Conservation (phyloP, 352 stramenopile genomes). For the Globisporangium rhizosaccharum region DNA sequence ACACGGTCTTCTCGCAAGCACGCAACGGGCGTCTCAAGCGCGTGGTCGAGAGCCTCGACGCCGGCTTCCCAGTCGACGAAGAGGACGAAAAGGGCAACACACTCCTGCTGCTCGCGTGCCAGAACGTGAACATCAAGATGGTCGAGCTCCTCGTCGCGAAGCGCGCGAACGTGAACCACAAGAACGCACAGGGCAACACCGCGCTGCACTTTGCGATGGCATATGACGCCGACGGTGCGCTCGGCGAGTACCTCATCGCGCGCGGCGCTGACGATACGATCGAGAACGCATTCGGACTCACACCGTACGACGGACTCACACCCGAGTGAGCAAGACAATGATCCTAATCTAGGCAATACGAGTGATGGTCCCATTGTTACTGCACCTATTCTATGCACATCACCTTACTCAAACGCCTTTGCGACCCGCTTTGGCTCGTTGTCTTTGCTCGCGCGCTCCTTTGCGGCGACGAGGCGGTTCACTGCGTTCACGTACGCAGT, state of each 20-base stretch:
- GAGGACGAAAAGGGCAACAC: conserved; percentile 94
- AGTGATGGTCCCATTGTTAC: neutral
- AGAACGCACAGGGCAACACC: conserved; percentile 91
- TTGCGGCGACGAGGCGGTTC: conserved; percentile 78
- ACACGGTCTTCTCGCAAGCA: conserved; percentile 88
- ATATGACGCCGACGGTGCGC: conserved; percentile 84
- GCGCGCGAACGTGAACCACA: conserved; percentile 89
- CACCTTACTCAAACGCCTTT: conserved; percentile 22
- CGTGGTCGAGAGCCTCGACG: conserved; percentile 86
- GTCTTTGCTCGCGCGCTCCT: conserved; percentile 32
- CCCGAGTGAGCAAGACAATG: conserved; percentile 24
- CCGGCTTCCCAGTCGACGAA: conserved; percentile 84
- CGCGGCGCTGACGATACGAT: conserved; percentile 91
- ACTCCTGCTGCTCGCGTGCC: conserved; percentile 81
- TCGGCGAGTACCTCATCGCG: conserved; percentile 92
- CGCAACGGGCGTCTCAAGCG: conserved; percentile 87
- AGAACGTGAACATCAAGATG: conserved; percentile 90
- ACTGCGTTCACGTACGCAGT: conserved; percentile 87
- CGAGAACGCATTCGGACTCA: conserved; percentile 91
- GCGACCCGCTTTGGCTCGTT: conserved; percentile 16
- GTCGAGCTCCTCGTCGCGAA: conserved; percentile 83
- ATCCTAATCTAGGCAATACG: neutral
- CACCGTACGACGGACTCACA: conserved; percentile 89
- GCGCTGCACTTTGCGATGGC: conserved; percentile 92
- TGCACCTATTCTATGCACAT: neutral